A percentile compares a stretch with the other conserved stretches of the same genome.
Conservation (phyloP, 1,284 basidiomycete genomes). For the Cystobasidiaceae sp. region DNA sequence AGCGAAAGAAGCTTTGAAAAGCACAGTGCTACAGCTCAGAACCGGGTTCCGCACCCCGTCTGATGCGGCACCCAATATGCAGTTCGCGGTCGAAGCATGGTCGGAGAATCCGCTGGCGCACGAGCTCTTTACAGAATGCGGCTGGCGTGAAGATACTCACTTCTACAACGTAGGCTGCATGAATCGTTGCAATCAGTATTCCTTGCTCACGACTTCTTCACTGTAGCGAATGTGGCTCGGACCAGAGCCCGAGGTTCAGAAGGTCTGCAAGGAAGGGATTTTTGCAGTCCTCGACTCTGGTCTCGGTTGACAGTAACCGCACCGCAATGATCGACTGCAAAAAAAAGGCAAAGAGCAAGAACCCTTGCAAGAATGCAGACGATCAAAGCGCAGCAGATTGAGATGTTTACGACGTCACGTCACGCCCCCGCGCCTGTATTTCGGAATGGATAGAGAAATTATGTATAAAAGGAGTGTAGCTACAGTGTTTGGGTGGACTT, state of each 20-base stretch:
- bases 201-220: not conserved
- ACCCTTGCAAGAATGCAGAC: not conserved
- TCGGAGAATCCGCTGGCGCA: not conserved
- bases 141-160: not conserved
- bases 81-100: slow-evolving; percentile 1
- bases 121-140: not conserved
- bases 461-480: not conserved
- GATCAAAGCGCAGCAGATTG: not conserved
- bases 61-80: not conserved
- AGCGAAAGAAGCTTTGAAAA: not conserved
- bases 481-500: not conserved
- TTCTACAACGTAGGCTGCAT: not conserved
- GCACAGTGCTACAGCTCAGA: not conserved
- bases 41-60: not conserved
- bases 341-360: not conserved
- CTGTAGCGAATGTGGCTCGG: slow-evolving; percentile 7
- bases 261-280: not conserved
- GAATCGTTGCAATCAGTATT: not conserved
- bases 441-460: not conserved
- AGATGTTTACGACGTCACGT: too few relatives aligned
- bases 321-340: not conserved
- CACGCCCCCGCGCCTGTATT: not conserved
- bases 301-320: not conserved
- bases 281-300: not conserved
- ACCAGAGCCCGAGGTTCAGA: not conserved